Conservation (phyloP, 2,329 filamentous ascomycete species). For the Apiospora hydei region DNA sequence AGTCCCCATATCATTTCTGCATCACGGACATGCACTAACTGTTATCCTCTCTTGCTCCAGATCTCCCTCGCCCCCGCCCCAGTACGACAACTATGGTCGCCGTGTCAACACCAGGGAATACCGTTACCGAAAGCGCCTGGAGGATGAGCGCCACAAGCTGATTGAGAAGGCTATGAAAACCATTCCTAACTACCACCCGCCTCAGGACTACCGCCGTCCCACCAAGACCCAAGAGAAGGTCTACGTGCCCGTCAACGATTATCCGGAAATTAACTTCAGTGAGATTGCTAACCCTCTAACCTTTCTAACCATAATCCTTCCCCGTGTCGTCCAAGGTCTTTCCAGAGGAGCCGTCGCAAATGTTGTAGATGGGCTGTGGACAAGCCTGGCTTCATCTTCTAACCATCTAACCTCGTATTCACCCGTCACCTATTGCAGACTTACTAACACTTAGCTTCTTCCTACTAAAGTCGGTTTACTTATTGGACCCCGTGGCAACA, state of each 20-base stretch:
- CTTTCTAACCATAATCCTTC: slow-evolving; percentile 67
- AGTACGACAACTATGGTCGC: slow-evolving; percentile 99
- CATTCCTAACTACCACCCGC: slow-evolving; percentile 99
- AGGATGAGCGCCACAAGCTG: slow-evolving; percentile 98
- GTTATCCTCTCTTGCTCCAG: slow-evolving; percentile 52
- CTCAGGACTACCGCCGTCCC: slow-evolving; percentile 96
- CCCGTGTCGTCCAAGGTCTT: slow-evolving; percentile 52
- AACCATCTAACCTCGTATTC: slow-evolving; percentile 42
- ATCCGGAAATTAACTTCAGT: slow-evolving; percentile 99
- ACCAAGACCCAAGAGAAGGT: slow-evolving; percentile 99
- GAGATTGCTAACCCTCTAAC: slow-evolving; percentile 99
- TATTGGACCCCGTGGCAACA: slow-evolving; percentile 99
- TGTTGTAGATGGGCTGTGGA: slow-evolving; percentile 38
- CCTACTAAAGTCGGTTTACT: slow-evolving; percentile 97
- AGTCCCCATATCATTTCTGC: neutral
- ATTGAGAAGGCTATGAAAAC: slow-evolving; percentile 99
- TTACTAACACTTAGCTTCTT: slow-evolving; percentile 93
- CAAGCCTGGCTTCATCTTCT: slow-evolving; percentile 41
- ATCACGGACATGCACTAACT: neutral
- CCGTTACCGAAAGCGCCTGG: slow-evolving; percentile 95
- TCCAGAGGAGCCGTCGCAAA: slow-evolving; percentile 51
- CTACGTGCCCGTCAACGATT: slow-evolving; percentile 99
- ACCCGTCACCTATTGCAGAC: slow-evolving; percentile 36
- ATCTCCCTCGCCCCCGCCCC: slow-evolving; percentile 92
- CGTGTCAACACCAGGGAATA: slow-evolving; percentile 99